Evolutionary conservation across 805 yeast species (phyloP), one percentile per base, ranked within the genome.

Genomic region (Isabelozyma gotoi): DNA sequence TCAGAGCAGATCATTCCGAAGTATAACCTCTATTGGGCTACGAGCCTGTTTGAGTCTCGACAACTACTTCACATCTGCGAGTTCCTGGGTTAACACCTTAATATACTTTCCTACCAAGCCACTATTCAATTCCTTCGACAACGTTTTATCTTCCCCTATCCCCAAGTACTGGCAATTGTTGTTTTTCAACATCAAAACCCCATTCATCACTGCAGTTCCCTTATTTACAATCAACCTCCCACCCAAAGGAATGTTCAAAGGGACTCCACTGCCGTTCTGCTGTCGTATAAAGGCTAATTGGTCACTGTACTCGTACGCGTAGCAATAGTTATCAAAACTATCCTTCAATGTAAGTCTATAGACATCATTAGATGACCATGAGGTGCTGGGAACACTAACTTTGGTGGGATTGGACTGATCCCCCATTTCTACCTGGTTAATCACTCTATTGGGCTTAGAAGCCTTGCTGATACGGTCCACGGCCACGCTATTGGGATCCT

Each of bases 291-390:
- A 82, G 1, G 70, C 59, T 32, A 85, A 52, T 32, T 77, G 75
- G 40, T 77, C 80, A 14, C 71, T 52, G 42, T 51, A 48, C 52
- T 84, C 90, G 35, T 82, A 70, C 0, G 81, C 94, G 55, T 71
- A 83, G 43, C 77, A 69, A 14, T 75, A 57, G 36, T 76, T 74
- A 2, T 82, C 82, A 14, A 49, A 46, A 10, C 65, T 56, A 49
- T 82, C 89, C 54, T 78, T 82, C 21, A 86, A 57, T 0, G 82
- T 75, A 16, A 86, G 59, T 49, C 82, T 84, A 56, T 67, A 83
- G 0, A 73, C 62, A 19, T 57, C 50, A 44, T 54, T 24, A 8
- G 55, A 35, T 14, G 15, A 37, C 41, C 20, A 29, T 40, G 29
- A 19, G 17, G 17, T 29, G 32, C 31, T n/a, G 14, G 19, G 39